Conservation (phyloP, 306 rosid genomes). For the Fragaria nilgerrensis region DNA sequence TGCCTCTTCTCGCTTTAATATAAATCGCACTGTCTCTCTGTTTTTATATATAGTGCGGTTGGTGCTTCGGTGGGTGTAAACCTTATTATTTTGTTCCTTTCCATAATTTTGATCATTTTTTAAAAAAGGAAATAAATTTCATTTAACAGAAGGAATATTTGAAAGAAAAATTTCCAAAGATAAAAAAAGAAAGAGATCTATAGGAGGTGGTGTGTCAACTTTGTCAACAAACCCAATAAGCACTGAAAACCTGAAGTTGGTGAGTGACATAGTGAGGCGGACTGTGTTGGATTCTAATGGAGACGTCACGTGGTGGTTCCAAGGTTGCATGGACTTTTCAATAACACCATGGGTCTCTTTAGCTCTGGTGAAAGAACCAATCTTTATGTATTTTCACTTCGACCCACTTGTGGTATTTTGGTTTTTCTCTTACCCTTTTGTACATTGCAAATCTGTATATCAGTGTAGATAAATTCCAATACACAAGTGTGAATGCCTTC, state of each 20-base stretch:
- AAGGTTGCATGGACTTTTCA: background rate
- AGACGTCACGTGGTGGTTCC: background rate
- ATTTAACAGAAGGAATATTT: background rate
- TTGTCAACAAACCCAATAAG: constrained; percentile 28
- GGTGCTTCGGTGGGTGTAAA: constrained; percentile 4
- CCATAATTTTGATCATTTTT: background rate
- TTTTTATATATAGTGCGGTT: constrained; percentile 6
- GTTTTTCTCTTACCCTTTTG: too few relatives aligned
- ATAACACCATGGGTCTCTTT: background rate
- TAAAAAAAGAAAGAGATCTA: background rate
- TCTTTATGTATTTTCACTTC: background rate
- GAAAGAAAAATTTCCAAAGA: background rate
- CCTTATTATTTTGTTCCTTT: background rate
- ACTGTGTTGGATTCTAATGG: background rate
- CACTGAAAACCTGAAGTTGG: constrained; percentile 20
- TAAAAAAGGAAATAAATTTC: background rate
- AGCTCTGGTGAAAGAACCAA: background rate
- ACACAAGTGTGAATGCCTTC: background rate
- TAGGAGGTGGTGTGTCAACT: constrained; percentile 23
- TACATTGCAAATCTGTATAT: background rate
- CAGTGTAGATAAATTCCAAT: background rate
- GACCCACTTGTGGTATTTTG: too few relatives aligned
- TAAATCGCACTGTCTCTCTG: background rate
- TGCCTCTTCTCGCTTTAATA: background rate
- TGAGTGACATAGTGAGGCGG: background rate